Evolutionary conservation across 2,329 filamentous ascomycete genomes (phyloP).

Genomic region (Sphaerulina vaccinii): DNA sequence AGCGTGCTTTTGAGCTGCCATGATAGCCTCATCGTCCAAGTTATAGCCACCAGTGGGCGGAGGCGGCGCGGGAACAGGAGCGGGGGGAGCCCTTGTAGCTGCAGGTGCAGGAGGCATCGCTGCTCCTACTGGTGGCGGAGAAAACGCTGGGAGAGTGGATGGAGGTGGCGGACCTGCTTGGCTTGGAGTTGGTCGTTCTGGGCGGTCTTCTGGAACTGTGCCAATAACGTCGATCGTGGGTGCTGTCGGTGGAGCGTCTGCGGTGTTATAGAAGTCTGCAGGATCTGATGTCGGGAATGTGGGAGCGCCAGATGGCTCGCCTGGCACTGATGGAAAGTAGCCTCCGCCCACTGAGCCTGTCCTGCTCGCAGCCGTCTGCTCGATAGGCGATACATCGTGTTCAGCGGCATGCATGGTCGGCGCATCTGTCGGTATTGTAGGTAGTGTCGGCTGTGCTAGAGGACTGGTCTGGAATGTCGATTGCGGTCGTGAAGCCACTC

Average conservation of each 20-base stretch:
- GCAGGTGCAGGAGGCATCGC: conserved; percentile 6
- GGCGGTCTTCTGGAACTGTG: conserved; percentile 10
- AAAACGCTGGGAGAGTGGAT: conserved; percentile 6
- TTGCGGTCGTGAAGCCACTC: conserved; percentile 42
- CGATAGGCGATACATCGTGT: conserved; percentile 54
- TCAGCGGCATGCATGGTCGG: conserved; percentile 14
- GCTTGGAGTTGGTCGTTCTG: conserved; percentile 14
- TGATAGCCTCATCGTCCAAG: conserved; percentile 68
- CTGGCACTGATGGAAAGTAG: conserved; percentile 57
- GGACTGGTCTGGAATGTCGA: conserved; percentile 27
- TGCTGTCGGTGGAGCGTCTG: conserved; percentile 14
- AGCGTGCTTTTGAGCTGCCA: conserved; percentile 87
- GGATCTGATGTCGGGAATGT: conserved; percentile 16
- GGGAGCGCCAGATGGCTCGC: conserved; percentile 33
- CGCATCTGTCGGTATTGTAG: conserved; percentile 1
- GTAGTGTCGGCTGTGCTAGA: conserved; percentile 49
- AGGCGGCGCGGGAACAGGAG: conserved; percentile 23
- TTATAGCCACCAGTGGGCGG: conserved; percentile 49
- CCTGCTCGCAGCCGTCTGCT: conserved; percentile 41
- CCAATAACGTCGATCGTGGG: conserved; percentile 15
- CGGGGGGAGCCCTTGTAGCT: background rate
- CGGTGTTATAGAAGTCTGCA: conserved; percentile 26
- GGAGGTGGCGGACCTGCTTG: conserved; percentile 18
- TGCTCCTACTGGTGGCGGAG: conserved; percentile 22
- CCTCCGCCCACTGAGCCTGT: conserved; percentile 55